phyloP scores from a whole-genome alignment of 208 protist genomes.

The Wallacemonas sp. region DNA sequence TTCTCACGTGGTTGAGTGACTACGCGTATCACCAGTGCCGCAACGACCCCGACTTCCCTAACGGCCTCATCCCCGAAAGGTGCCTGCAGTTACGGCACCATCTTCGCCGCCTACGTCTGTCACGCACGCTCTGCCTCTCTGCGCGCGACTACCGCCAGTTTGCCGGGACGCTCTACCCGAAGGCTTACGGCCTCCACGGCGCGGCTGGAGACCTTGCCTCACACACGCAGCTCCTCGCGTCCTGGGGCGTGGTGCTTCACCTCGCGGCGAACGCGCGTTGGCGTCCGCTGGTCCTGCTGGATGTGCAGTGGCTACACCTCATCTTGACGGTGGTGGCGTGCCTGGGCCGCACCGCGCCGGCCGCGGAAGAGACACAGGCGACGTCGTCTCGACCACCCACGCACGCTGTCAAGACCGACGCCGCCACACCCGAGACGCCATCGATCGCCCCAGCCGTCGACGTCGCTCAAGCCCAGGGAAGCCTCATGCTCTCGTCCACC shows the following conservation, averaged over 20 bases:
- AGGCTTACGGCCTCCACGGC: constrained; percentile 34
- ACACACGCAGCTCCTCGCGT: constrained; percentile 71
- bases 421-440: too few relatives aligned
- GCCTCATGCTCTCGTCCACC: background rate
- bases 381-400: background rate
- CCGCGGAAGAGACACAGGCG: background rate
- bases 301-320: constrained; percentile 51
- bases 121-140: constrained; percentile 57
- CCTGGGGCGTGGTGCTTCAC: constrained; percentile 65
- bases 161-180: constrained; percentile 35
- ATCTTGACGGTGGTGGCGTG: constrained; percentile 31
- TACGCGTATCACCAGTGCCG: constrained; percentile 50
- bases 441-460: too few relatives aligned
- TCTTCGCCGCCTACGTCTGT: constrained; percentile 26
- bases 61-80: constrained; percentile 55
- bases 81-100: constrained; percentile 30
- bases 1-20: constrained; percentile 66
- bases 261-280: constrained; percentile 52
- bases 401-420: too few relatives aligned
- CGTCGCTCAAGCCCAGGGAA: background rate
- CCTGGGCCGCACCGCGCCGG: constrained; percentile 11
- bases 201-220: constrained; percentile 31
- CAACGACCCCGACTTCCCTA: constrained; percentile 67
- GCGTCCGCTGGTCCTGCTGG: constrained; percentile 48
- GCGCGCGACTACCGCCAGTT: constrained; percentile 58